Conservation (phyloP, 2,329 filamentous ascomycete genomes). For the Penicillium sp. region DNA sequence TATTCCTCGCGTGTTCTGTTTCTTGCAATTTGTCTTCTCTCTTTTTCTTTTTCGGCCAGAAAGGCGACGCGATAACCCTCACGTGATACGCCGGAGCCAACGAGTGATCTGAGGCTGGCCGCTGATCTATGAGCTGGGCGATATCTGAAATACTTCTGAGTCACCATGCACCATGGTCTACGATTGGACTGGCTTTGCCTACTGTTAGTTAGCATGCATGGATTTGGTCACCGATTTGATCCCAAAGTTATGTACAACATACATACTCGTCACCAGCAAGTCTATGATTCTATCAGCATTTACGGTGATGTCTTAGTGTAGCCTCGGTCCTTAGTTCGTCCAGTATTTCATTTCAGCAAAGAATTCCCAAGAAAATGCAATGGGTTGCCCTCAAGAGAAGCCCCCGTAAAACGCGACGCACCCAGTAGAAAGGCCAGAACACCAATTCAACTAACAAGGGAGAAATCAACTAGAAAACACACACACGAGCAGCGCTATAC, state of each 20-base stretch:
- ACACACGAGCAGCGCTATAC: constrained; percentile 41
- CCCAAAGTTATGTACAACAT: no score
- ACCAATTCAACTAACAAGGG: constrained; percentile 17
- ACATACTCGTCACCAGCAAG: no score
- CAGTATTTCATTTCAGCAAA: constrained; percentile 8
- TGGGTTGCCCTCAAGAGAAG: constrained; percentile 16
- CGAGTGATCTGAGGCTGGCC: constrained; percentile 17
- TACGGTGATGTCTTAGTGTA: no score
- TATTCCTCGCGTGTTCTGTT: neutral
- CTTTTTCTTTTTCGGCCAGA: constrained; percentile 6
- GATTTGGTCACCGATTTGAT: no score
- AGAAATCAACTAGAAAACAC: constrained; percentile 53
- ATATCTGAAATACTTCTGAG: no score
- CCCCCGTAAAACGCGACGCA: constrained; percentile 11
- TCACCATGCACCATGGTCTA: no score
- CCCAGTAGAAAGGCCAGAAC: constrained; percentile 19
- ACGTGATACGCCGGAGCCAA: constrained; percentile 27
- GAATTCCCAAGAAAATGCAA: constrained; percentile 11
- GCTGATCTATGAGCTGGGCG: neutral
- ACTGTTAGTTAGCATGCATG: no score
- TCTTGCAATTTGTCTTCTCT: neutral
- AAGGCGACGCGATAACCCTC: constrained; percentile 13
- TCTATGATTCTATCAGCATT: no score
- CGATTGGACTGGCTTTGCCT: no score
- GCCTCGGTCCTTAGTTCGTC: neutral